Base-by-base conservation (phyloP, 2,329 filamentous ascomycete genomes). In the Fusarium sp. region DNA sequence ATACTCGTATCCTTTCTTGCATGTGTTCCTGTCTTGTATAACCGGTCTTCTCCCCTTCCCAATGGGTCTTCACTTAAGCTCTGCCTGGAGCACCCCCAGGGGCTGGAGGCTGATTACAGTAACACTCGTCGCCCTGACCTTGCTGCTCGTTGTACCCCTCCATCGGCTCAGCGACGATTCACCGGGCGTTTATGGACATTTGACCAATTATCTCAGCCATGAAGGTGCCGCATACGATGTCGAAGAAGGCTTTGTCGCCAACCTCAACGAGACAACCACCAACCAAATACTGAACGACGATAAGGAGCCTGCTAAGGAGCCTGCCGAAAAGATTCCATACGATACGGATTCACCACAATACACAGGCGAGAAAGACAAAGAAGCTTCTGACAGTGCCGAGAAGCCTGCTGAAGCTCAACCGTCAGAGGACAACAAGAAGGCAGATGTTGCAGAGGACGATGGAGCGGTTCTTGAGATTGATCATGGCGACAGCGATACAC, bases 211-310 rank as follows among this genome's bases (percentile, higher is more conserved):
- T 66, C 76, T 81, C 57, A 75, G 75, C 54, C 66, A 79, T 57
- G 76, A 75, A 22, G 75, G 74, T 41, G 78, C 82, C 60, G 82
- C 82, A 73, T 82, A 85, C 75, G 84, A 83, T 13, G 62, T 75
- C 48, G 72, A 68, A 48, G 65, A 60, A 54, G 63, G 63, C 35
- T 70, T 75, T 28, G 50, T 73, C 41, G 70, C 66, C 42, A 78
- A 83, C 36, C 83, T 83, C 70, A 80, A 80, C 55, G 75, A 80
- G 41, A 83, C 81, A 48, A 82, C 58, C 13, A 76, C 74, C 58
- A 48, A 59, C 39, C 63, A 66, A 44, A 54, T 69, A 57, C 24
- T 70, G 24, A 54, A 45, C 36, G 72, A 75, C 24, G 32, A 35
- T 35, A 53, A 70, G 30, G 59, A 62, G 32, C 36, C 59, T 45